phyloP scores from a whole-genome alignment of 176 grass and related monocot species.

The Oryza meridionalis region DNA sequence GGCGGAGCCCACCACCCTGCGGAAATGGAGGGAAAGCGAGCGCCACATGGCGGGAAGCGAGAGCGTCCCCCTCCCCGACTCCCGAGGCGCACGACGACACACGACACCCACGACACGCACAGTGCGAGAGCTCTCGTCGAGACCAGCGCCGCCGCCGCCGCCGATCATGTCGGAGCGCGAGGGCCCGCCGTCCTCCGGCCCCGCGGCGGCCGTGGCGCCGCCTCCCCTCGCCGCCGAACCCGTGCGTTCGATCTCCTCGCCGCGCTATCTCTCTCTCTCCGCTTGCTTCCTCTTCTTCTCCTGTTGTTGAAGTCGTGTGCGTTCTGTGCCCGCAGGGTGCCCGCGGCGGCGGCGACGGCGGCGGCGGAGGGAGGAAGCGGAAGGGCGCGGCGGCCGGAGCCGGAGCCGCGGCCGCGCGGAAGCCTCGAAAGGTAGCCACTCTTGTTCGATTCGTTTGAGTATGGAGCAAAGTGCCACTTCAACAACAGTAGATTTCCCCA shows the following conservation, averaged over 20 bases:
- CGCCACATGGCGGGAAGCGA: neutral
- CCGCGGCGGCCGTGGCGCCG: too few species aligned
- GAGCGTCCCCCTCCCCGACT: neutral
- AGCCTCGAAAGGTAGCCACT: constrained; percentile 1
- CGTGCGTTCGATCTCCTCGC: too few species aligned
- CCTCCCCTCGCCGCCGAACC: too few species aligned
- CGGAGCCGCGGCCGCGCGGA: neutral
- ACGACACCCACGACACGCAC: too few species aligned
- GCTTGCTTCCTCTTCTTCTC: too few species aligned
- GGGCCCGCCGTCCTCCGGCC: too few species aligned
- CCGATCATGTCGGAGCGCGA: too few species aligned
- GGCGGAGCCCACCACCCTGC: neutral
- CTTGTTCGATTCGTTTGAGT: neutral
- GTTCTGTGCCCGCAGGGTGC: neutral
- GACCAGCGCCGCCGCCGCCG: too few species aligned
- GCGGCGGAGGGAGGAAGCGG: constrained; percentile 20
- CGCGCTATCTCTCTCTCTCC: too few species aligned
- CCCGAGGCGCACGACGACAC: neutral
- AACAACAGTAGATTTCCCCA: neutral
- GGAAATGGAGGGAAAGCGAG: neutral
- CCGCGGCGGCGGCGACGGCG: too few species aligned
- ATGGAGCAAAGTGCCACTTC: too few species aligned
- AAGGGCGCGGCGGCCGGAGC: neutral
- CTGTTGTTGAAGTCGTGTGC: neutral
- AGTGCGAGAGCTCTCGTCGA: too few species aligned